phyloP scores from a whole-genome alignment of 257 asterid species.

The Avicennia marina region DNA sequence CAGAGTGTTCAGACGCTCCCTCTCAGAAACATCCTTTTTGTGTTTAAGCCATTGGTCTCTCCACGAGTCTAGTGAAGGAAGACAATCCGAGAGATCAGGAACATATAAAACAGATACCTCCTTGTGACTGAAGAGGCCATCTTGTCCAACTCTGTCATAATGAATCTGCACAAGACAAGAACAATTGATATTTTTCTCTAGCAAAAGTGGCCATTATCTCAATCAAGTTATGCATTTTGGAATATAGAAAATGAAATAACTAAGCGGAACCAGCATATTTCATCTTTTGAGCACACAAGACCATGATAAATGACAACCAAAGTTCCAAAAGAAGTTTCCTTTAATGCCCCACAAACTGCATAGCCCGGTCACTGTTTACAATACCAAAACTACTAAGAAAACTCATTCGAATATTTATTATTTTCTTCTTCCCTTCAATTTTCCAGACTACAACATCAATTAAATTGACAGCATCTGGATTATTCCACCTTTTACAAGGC shows the following conservation, averaged over 20 bases:
- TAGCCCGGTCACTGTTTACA: no score
- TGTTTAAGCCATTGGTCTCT: slow-evolving; percentile 75
- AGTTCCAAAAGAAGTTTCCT: no score
- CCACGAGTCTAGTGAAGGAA: slow-evolving; percentile 86
- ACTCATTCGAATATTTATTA: no score
- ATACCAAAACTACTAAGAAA: no score
- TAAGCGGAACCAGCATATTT: no score
- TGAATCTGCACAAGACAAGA: slow-evolving; percentile 59
- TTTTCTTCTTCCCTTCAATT: no score
- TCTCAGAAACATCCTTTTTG: slow-evolving; percentile 60
- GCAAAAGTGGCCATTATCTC: slow-evolving; percentile 2
- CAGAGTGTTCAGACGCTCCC: slow-evolving; percentile 44
- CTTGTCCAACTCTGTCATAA: slow-evolving; percentile 84
- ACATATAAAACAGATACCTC: slow-evolving; percentile 85
- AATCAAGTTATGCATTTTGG: not conserved
- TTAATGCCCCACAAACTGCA: no score
- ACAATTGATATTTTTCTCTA: slow-evolving; percentile 6
- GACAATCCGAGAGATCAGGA: slow-evolving; percentile 86
- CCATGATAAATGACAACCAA: no score
- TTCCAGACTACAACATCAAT: no score
- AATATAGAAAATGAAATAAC: not conserved
- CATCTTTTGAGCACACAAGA: no score
- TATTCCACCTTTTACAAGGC: no score
- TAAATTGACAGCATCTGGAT: no score
- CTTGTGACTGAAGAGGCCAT: slow-evolving; percentile 82